Base-by-base conservation (phyloP, 1,284 basidiomycete genomes). In the Wolfiporia cocos region DNA sequence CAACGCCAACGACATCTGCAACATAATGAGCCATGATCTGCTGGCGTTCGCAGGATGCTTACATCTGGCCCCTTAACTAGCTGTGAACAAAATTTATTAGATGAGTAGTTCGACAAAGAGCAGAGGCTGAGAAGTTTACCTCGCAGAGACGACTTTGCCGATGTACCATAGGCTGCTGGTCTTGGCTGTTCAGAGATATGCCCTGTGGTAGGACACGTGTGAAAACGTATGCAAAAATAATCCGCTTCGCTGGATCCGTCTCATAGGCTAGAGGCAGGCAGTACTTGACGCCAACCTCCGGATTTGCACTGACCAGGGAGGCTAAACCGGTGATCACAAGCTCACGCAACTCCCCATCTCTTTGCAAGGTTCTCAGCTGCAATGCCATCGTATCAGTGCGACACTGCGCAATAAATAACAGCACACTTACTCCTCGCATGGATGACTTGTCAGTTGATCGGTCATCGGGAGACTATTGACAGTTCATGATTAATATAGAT, bases 171-270 rank as follows among this genome's bases (percentile, higher is more conserved):
- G 72, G 65, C 5, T 75, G 68, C 42, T 72, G 73, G 31, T 79
- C 76, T 47, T 74, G 71, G 1, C 74, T 67, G 44, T 80, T 76
- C 43, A 89, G 82, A 47, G 78, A 79, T 15, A 86, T 81, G 15
- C 89, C 90, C 54, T 88, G 83, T 12, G 82, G 76, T 39, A 96
- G 73, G 3, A 93, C 89, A 37, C 86, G 78, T 36, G 88, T 81
- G 62, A 94, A 90, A n/a, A 93, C 82, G 56, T 87, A 82, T 41
- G 91, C 82, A 57, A 94, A 95, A 19, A 92, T 89, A 3, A 79
- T 73, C 28, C 91, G 79, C 55, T 87, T 84, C 21, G 76, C 66
- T 14, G 74, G 69, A 55, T 94, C 86, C 21, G 73, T 66, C 54
- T 91, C 84, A 54, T 92, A 93, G 3, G 86, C 89, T 42, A 90